Conservation (phyloP, 164 flowering plant species). For the Chimonanthus praecox region DNA sequence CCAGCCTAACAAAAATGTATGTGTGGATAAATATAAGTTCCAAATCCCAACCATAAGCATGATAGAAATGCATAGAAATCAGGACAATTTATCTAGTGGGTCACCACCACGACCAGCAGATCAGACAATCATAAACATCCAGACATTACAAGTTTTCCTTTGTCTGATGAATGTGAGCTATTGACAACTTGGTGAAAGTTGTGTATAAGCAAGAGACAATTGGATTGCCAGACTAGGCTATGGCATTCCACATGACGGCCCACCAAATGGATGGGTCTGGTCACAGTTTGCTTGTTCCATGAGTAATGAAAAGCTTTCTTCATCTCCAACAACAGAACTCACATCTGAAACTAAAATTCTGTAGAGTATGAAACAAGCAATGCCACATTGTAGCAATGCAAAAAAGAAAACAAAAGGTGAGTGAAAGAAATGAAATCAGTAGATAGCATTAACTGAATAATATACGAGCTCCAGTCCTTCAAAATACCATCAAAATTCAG, state of each 20-base stretch:
- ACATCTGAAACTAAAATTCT: neutral
- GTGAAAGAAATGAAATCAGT: neutral
- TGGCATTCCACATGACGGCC: neutral
- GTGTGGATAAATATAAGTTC: no score
- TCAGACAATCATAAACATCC: neutral
- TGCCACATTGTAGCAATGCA: neutral
- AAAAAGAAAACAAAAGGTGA: neutral
- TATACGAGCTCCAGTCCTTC: neutral
- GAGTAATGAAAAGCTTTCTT: neutral
- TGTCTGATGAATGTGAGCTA: neutral
- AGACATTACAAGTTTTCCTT: neutral
- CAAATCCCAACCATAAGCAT: no score
- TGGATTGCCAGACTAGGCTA: neutral
- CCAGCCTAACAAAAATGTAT: no score
- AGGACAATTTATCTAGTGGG: neutral
- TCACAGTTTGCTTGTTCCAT: neutral
- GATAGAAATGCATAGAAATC: no score
- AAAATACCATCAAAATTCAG: neutral
- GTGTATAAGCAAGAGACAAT: neutral
- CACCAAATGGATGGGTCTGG: neutral
- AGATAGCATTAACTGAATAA: neutral
- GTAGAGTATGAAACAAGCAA: neutral
- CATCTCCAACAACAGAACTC: neutral
- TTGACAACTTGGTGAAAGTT: neutral
- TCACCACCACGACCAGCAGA: neutral